Evolutionary conservation across 1,284 basidiomycete genomes (phyloP).

Genomic region (Cutaneotrichosporon curvatum): DNA sequence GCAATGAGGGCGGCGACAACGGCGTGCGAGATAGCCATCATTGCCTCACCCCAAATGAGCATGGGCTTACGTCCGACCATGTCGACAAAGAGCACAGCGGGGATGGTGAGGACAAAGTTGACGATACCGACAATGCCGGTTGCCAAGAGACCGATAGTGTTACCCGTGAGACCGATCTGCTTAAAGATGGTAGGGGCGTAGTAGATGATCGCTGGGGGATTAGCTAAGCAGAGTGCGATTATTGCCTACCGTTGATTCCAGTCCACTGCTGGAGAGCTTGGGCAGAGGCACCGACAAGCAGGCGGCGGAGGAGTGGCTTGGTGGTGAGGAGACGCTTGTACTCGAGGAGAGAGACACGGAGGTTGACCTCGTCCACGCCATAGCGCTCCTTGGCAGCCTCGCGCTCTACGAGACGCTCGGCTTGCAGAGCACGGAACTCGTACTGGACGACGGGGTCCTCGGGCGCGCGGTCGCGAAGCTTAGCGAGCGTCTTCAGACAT

Average conservation of each 20-base stretch:
- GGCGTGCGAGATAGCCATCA: conserved; percentile 43
- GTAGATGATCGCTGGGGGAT: neutral
- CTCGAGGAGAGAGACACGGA: conserved; percentile 31
- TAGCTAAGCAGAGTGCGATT: neutral
- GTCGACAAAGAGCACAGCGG: conserved; percentile 43
- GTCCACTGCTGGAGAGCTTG: conserved; percentile 46
- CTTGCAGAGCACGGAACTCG: conserved; percentile 75
- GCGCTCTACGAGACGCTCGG: conserved; percentile 65
- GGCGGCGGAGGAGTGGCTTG: conserved; percentile 34
- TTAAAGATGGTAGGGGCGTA: conserved; percentile 9
- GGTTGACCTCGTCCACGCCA: conserved; percentile 33
- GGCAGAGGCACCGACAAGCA: conserved; percentile 41
- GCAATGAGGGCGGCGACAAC: conserved; percentile 37
- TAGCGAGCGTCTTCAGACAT: conserved; percentile 58
- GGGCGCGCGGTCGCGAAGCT: conserved; percentile 54
- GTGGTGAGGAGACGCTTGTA: conserved; percentile 43
- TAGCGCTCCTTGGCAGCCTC: conserved; percentile 50
- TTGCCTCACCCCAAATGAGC: conserved; percentile 37
- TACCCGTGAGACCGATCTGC: conserved; percentile 29
- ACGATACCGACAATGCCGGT: conserved; percentile 76
- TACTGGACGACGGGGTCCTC: conserved; percentile 64
- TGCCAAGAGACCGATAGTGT: conserved; percentile 59
- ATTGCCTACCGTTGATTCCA: conserved; percentile 28
- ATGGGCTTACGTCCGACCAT: conserved; percentile 41
- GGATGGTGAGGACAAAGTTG: conserved; percentile 44